Evolutionary conservation across 1,284 basidiomycete species (phyloP), one percentile per base, ranked within the genome.

Genomic region (Rhodotorula sp.): DNA sequence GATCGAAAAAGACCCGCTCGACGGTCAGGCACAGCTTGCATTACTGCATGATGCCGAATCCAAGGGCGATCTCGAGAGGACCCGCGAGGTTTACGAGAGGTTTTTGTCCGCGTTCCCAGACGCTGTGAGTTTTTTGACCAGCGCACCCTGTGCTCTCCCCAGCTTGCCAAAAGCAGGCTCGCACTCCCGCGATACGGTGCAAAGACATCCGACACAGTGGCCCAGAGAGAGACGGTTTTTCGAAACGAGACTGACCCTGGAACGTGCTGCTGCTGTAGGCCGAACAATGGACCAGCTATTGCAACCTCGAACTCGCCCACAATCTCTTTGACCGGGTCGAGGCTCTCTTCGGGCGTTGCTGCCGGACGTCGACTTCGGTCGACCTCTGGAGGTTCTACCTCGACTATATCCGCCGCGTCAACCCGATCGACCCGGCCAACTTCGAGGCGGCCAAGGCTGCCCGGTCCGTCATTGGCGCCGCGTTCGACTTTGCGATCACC

Each of bases 401-500:
- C 76, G 87, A 85, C 59, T 93, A 91, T 79, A 89, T 93, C 76
- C 86, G 90, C 86, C 90, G 79, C 26, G 70, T 82, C 17, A 80
- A 81, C n/a, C 78, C 83, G 24, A 82, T 84, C 76, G 80, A 82
- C 67, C 80, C 79, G 75, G 78, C 79, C 3, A 76, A 82, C n/a
- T 74, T 78, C 42, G 81, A 80, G 59, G 78, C 78, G 22, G 82
- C 53, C 84, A 85, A 30, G 82, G 84, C 70, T 86, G 88, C 74
- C 84, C 90, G 77, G 86, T 90, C 78, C 60, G 87, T 86, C 22
- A 88, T 99, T 68, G 87, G 88, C 54, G 89, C 91, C 75, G 92
- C 94, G 10, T 99, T 95, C 81, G 95, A 99, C 78, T 97, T 93
- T 78, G 94, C 93, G 0, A 84, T 98, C 65, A 88, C 87, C 71